Evolutionary conservation across 345 rosid species (phyloP), one percentile per base, ranked within the genome.

Genomic region (Rubroshorea leprosula): DNA sequence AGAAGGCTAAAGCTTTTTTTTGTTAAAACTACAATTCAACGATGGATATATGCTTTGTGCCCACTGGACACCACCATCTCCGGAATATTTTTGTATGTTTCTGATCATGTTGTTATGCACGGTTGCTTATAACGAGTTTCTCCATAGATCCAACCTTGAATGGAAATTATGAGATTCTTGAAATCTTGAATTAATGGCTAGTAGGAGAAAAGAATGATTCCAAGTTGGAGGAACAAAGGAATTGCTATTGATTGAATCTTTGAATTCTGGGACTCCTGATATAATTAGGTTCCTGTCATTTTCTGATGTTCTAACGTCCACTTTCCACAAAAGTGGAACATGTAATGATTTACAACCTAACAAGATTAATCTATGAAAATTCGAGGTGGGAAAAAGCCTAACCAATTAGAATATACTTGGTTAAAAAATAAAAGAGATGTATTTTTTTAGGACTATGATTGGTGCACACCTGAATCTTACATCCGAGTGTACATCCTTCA

Each of bases 61-160:
- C n/a, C n/a, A n/a, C n/a, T n/a, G n/a, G n/a, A n/a, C n/a, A n/a
- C n/a, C n/a, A n/a, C n/a, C n/a, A n/a, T n/a, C n/a, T n/a, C n/a
- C n/a, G n/a, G n/a, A n/a, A n/a, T n/a, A n/a, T n/a, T n/a, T n/a
- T n/a, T n/a, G n/a, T n/a, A n/a, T n/a, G n/a, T n/a, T n/a, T n/a
- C n/a, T n/a, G 25, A 62, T 62, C 27, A 62, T 54, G 17, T 21
- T 54, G 53, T 20, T 62, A 45, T 15, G 52, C 66, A 45, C 46
- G 31, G 53, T 43, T 54, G 52, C 60, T 45, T 45, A 27, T 54
- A 25, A 62, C n/a, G n/a, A 20, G 45, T 54, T 26, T 16, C 20
- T 29, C 20, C 20, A 44, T 20, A 43, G 44, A 62, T 23, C 22
- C 12, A 21, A 35, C 9, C 6, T 0, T 6, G 41, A 35, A 35